These are phyloP conservation scores for Panicum miliaceum DNA, from an alignment of 176 grass and related monocot genomes.

Conservation along the genomic window DNA sequence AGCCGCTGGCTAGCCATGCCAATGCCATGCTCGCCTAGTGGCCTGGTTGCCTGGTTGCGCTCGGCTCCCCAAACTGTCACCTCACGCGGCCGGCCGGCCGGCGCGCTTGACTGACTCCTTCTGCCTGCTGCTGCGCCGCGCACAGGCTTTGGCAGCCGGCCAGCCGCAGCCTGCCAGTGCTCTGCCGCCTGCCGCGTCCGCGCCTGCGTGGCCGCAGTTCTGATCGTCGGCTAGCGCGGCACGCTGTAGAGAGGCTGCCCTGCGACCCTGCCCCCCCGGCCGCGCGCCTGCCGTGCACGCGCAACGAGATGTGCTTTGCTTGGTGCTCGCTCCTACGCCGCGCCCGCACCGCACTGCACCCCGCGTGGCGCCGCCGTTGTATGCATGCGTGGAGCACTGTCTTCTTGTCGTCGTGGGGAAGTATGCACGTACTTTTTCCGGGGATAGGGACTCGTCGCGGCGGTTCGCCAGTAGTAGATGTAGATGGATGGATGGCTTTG, in stretches of 20 bases:
- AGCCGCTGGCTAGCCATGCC: neutral
- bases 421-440: slow-evolving; percentile 38
- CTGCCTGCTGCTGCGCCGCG: neutral
- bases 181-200: slow-evolving; percentile 21
- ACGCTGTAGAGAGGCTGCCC: neutral
- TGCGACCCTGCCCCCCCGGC: slow-evolving; percentile 27
- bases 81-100: slow-evolving; percentile 26
- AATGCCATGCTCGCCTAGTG: neutral
- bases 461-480: neutral
- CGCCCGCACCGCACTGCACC: neutral
- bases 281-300: slow-evolving; percentile 51
- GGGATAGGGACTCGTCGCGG: slow-evolving; percentile 45
- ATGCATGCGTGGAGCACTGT: slow-evolving; percentile 33
- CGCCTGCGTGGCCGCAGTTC: slow-evolving; percentile 43
- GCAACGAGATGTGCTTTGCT: slow-evolving; percentile 36
- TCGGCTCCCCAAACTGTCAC: slow-evolving; percentile 20
- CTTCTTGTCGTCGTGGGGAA: slow-evolving; percentile 48
- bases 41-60: neutral
- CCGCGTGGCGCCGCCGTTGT: slow-evolving; percentile 35
- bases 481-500: neutral
- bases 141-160: slow-evolving; percentile 39
- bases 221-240: slow-evolving; percentile 54
- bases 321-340: neutral
- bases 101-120: slow-evolving; percentile 28
- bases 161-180: neutral